These are phyloP conservation scores for Thalassiosira livingstoniorum DNA, from an alignment of 352 stramenopile species.

Conservation along the genomic window DNA sequence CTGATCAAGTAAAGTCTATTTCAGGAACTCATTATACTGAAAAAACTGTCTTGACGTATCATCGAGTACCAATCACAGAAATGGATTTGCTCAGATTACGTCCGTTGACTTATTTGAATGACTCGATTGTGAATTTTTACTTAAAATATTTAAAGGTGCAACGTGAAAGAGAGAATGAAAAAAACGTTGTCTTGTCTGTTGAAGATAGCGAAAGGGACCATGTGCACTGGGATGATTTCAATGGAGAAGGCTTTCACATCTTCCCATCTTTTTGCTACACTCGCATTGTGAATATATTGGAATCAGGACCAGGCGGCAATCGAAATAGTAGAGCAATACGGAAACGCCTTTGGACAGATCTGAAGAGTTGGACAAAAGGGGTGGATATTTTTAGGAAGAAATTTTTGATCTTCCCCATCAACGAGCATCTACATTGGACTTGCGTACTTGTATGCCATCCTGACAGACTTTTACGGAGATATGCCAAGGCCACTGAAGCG, in stretches of 20 bases:
- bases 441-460: slow-evolving; percentile 89
- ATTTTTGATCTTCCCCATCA: slow-evolving; percentile 91
- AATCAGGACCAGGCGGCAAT: background rate
- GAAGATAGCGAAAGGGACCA: background rate
- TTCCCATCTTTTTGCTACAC: slow-evolving; percentile 57
- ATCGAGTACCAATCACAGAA: slow-evolving; percentile 44
- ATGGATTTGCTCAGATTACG: slow-evolving; percentile 56
- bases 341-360: slow-evolving; percentile 53
- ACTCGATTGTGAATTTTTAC: slow-evolving; percentile 93
- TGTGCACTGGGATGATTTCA: slow-evolving; percentile 46
- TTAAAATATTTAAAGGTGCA: slow-evolving; percentile 83
- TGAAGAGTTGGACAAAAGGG: slow-evolving; percentile 88
- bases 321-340: slow-evolving; percentile 49
- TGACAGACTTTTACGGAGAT: slow-evolving; percentile 59
- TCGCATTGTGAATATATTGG: slow-evolving; percentile 47
- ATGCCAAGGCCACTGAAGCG: slow-evolving; percentile 37
- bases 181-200: background rate
- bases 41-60: slow-evolving; percentile 51
- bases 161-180: slow-evolving; percentile 17
- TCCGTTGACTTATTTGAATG: slow-evolving; percentile 83
- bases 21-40: slow-evolving; percentile 47
- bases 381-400: slow-evolving; percentile 88
- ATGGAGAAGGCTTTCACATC: slow-evolving; percentile 53
- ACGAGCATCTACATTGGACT: slow-evolving; percentile 92
- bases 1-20: slow-evolving; percentile 46